Percentiles rank a stretch among this genome's conserved stretches.
Evolutionary conservation across 768 basidiomycete genomes (phyloP).

Genomic region (Rhodotorula diobovata): DNA sequence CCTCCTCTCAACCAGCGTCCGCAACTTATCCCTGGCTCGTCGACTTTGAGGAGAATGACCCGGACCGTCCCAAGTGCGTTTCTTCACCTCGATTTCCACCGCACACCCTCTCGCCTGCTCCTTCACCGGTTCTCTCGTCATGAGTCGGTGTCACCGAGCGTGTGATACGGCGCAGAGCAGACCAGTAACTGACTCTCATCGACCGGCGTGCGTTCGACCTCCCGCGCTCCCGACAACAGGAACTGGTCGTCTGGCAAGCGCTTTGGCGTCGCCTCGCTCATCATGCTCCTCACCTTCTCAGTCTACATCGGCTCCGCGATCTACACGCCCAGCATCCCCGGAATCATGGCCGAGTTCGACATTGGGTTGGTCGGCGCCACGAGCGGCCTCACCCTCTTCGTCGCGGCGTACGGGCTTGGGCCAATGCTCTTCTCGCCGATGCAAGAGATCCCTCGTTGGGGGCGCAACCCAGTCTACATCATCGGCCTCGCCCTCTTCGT

Average conservation of each 20-base stretch:
- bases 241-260: conserved; percentile 36
- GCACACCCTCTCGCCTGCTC: too few relatives aligned
- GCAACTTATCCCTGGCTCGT: conserved; percentile 33
- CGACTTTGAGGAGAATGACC: conserved; percentile 37
- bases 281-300: conserved; percentile 35
- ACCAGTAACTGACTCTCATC: neutral
- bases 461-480: conserved; percentile 48
- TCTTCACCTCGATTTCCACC: too few relatives aligned
- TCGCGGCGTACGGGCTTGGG: conserved; percentile 48
- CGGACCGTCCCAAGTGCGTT: conserved; percentile 36
- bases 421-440: conserved; percentile 43
- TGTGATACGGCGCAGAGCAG: too few relatives aligned
- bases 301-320: conserved; percentile 18
- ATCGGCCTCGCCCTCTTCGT: conserved; percentile 47
- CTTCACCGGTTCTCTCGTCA: too few relatives aligned
- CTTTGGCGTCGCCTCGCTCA: conserved; percentile 24
- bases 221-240: conserved; percentile 8
- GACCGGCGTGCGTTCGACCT: too few relatives aligned
- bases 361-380: conserved; percentile 36
- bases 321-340: conserved; percentile 23
- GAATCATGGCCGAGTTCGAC: conserved; percentile 36
- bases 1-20: neutral
- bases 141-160: neutral
- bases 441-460: conserved; percentile 47
- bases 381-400: conserved; percentile 47